These are phyloP conservation scores for Emergomyces africanus DNA, from an alignment of 2,329 filamentous ascomycete species.

Conservation along the genomic window DNA sequence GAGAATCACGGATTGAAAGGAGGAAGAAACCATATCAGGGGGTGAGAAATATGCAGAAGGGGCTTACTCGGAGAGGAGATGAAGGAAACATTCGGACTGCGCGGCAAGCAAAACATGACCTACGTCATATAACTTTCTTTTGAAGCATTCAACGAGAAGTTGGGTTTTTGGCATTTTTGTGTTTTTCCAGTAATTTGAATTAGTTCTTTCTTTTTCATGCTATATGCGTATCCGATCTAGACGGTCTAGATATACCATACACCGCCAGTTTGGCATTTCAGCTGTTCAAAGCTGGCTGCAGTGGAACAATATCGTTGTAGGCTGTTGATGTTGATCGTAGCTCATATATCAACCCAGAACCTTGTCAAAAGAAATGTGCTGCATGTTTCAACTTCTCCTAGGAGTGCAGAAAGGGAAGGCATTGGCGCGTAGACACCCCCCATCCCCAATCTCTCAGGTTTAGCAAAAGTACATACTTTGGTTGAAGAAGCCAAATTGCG, in stretches of 20 bases:
- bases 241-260: too few relatives aligned
- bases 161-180: neutral
- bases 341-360: neutral
- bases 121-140: neutral
- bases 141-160: neutral
- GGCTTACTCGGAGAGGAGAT: too few relatives aligned
- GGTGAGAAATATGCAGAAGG: neutral
- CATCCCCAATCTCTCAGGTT: neutral
- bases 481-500: neutral
- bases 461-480: neutral
- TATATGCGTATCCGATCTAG: too few relatives aligned
- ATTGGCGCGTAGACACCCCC: neutral
- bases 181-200: neutral
- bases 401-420: neutral
- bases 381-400: neutral
- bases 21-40: neutral
- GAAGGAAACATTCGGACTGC: conserved; percentile 5
- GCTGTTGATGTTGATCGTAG: neutral
- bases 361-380: neutral
- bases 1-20: neutral
- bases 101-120: neutral
- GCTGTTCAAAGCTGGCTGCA: too few relatives aligned
- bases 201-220: too few relatives aligned
- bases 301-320: too few relatives aligned
- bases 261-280: too few relatives aligned